These are phyloP conservation scores for Chiua virens DNA, from an alignment of 768 basidiomycete genomes.

Conservation along the genomic window DNA sequence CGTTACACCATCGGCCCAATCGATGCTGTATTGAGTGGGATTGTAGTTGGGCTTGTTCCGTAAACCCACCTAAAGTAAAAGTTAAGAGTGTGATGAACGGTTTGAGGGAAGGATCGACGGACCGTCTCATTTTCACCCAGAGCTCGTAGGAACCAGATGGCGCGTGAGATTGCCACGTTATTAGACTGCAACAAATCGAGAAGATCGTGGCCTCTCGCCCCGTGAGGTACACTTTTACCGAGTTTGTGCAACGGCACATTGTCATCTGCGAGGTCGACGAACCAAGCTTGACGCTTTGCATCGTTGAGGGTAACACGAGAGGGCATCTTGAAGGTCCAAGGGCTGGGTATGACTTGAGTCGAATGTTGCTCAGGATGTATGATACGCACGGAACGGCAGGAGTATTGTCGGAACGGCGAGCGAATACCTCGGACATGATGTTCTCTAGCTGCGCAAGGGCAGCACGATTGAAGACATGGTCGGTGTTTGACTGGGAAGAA, in stretches of 20 bases:
- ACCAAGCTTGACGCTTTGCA: conserved; percentile 78
- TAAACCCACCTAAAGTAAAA: conserved; percentile 55
- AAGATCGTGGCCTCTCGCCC: conserved; percentile 81
- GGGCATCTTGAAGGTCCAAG: conserved; percentile 75
- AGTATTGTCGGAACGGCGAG: conserved; percentile 55
- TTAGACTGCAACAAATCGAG: conserved; percentile 76
- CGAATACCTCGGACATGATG: conserved; percentile 75
- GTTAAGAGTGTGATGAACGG: neutral
- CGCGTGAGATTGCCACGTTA: conserved; percentile 75
- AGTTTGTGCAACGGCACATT: conserved; percentile 78
- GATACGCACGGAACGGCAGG: conserved; percentile 63
- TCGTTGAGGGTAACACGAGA: conserved; percentile 82
- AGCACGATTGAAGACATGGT: conserved; percentile 47
- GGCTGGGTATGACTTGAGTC: conserved; percentile 25
- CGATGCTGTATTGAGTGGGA: conserved; percentile 79
- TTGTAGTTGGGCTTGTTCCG: conserved; percentile 80
- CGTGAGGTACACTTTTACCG: conserved; percentile 84
- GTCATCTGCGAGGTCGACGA: conserved; percentile 78
- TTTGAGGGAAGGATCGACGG: conserved; percentile 2
- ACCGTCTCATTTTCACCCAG: conserved; percentile 89
- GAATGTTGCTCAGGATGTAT: neutral
- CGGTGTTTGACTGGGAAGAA: conserved; percentile 10
- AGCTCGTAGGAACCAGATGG: conserved; percentile 86
- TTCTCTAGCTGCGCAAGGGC: conserved; percentile 64
- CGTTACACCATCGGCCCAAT: conserved; percentile 82